These are phyloP conservation scores for Xanthoceras sorbifolium DNA, from an alignment of 345 rosid species.

Conservation along the genomic window DNA sequence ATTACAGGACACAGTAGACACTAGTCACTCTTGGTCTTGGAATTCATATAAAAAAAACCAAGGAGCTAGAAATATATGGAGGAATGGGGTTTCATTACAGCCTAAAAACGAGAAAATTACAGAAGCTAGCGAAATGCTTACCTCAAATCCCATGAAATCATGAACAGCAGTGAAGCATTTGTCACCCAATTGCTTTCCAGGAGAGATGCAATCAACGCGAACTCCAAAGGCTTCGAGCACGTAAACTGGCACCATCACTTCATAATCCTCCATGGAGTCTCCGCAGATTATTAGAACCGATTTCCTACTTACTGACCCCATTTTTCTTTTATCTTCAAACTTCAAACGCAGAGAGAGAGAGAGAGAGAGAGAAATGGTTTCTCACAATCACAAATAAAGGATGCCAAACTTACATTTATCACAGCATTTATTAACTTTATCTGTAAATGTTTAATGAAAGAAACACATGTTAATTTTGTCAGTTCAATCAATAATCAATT, in stretches of 20 bases:
- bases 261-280: constrained; percentile 60
- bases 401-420: no score
- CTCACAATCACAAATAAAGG: no score
- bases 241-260: constrained; percentile 44
- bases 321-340: neutral
- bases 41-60: no score
- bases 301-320: constrained; percentile 38
- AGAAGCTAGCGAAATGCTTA: neutral
- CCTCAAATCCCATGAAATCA: constrained; percentile 54
- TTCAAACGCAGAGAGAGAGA: neutral
- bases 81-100: no score
- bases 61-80: no score
- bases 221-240: constrained; percentile 53
- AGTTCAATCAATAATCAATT: no score
- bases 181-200: constrained; percentile 38
- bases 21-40: no score
- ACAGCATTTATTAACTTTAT: no score
- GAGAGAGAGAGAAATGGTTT: neutral
- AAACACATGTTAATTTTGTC: no score
- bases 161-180: constrained; percentile 48
- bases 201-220: constrained; percentile 49
- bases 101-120: no score
- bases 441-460: no score
- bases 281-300: constrained; percentile 52
- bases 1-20: no score